These are phyloP conservation scores for Parasarocladium wereldwijsianum DNA, from an alignment of 2,329 filamentous ascomycete species.

Conservation along the genomic window DNA sequence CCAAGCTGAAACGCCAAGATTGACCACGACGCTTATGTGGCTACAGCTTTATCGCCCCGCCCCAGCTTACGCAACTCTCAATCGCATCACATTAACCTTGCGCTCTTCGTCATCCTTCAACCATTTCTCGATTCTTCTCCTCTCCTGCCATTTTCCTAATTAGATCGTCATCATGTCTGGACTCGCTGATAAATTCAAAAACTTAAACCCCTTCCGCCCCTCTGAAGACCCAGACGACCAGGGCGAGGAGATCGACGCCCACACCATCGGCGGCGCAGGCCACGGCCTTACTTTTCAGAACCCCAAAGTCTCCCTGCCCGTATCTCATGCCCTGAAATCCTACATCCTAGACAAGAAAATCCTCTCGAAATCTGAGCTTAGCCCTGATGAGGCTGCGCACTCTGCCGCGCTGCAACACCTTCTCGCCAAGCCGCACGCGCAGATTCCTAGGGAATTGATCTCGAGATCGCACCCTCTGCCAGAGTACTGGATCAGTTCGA, in stretches of 20 bases:
- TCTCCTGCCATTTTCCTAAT: too few relatives aligned
- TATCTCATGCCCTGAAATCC: constrained; percentile 42
- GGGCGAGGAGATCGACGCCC: constrained; percentile 17
- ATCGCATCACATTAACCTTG: too few relatives aligned
- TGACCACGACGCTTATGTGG: too few relatives aligned
- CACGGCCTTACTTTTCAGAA: constrained; percentile 28
- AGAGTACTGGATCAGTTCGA: constrained; percentile 59
- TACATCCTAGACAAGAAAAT: constrained; percentile 39
- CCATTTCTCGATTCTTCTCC: too few relatives aligned
- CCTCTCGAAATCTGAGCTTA: constrained; percentile 31
- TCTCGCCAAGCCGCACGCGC: constrained; percentile 40
- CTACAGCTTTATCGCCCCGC: too few relatives aligned
- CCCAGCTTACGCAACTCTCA: too few relatives aligned
- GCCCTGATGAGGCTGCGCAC: constrained; percentile 26
- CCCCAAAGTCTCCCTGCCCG: constrained; percentile 37
- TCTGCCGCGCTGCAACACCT: constrained; percentile 32
- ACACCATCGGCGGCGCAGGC: constrained; percentile 43
- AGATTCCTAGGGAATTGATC: constrained; percentile 36
- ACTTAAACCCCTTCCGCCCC: constrained; percentile 17
- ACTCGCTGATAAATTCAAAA: constrained; percentile 13
- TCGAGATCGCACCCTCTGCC: constrained; percentile 46
- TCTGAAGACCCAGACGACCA: constrained; percentile 18
- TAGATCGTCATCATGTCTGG: constrained; percentile 11
- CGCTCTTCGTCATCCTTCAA: too few relatives aligned
- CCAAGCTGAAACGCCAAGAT: too few relatives aligned